Evolutionary conservation across 31 red algal genomes (phyloP).

Genomic region (Bonnemaisonia californica): DNA sequence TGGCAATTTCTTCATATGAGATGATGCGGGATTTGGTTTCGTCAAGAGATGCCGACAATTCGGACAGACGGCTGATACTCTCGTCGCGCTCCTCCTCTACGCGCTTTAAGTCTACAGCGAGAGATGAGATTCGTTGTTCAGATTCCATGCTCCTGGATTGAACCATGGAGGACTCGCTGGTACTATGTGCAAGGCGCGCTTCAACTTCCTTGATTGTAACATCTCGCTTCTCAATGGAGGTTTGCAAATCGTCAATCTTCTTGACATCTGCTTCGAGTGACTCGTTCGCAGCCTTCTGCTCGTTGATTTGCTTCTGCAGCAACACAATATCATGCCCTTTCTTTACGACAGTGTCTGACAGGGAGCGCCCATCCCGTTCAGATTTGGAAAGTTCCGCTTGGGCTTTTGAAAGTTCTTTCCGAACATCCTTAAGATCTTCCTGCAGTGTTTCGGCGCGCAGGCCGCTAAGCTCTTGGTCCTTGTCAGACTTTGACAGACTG

Average conservation of each 20-base stretch:
- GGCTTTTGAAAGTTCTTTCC: not conserved
- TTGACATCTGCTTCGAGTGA: not conserved
- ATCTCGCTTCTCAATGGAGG: slow-evolving; percentile 25
- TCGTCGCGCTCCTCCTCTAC: slow-evolving; percentile 18
- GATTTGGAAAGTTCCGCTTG: not conserved
- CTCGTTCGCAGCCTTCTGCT: not conserved
- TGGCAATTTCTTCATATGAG: not conserved
- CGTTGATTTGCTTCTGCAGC: not conserved
- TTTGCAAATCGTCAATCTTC: slow-evolving; percentile 3
- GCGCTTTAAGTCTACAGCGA: slow-evolving; percentile 12
- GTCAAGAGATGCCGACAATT: not conserved
- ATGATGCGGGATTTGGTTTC: not conserved
- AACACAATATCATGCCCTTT: not conserved
- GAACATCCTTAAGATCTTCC: not conserved
- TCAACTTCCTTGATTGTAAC: slow-evolving; percentile 21
- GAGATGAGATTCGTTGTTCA: slow-evolving; percentile 20
- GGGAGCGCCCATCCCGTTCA: not conserved
- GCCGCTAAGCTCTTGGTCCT: not conserved
- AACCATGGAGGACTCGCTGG: slow-evolving; percentile 21
- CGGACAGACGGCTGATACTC: not conserved
- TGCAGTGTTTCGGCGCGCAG: not conserved
- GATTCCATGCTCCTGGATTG: slow-evolving; percentile 48
- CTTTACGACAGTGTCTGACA: not conserved
- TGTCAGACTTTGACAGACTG: not conserved
- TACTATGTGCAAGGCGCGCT: not conserved